Evolutionary conservation across 371 early-diverging fungal species (phyloP).

Genomic region (Vavraia culicis): DNA sequence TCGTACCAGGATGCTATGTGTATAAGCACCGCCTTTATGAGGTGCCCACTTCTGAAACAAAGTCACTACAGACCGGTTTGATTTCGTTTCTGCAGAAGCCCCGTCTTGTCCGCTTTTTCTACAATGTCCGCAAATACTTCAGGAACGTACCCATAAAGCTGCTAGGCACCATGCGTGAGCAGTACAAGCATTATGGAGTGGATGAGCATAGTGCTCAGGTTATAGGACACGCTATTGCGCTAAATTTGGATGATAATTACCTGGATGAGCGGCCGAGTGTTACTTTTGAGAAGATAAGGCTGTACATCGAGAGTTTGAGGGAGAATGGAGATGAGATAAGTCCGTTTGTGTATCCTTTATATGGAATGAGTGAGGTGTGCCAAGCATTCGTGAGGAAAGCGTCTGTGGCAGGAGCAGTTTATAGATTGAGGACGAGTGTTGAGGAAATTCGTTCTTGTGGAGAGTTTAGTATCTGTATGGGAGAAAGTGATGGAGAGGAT

Average conservation of each 20-base stretch:
- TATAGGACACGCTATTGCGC: constrained; percentile 89
- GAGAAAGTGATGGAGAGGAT: no score
- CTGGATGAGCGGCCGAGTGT: constrained; percentile 60
- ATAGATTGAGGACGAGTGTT: constrained; percentile 35
- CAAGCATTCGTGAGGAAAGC: constrained; percentile 85
- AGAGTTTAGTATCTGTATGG: no score
- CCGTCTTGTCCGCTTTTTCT: constrained; percentile 75
- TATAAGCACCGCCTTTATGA: constrained; percentile 66
- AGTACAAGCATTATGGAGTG: constrained; percentile 71
- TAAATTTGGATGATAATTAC: constrained; percentile 78
- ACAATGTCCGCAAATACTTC: constrained; percentile 51
- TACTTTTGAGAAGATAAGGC: constrained; percentile 67
- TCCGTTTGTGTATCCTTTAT: constrained; percentile 97
- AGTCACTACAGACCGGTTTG: constrained; percentile 62
- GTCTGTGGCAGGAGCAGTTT: constrained; percentile 33
- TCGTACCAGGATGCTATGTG: constrained; percentile 77
- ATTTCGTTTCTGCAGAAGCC: constrained; percentile 84
- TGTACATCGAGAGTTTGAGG: constrained; percentile 77
- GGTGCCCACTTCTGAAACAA: constrained; percentile 71
- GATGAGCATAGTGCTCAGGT: constrained; percentile 75
- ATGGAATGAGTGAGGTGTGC: constrained; percentile 91
- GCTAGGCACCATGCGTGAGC: constrained; percentile 53
- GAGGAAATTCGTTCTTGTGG: background rate
- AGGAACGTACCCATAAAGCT: background rate
- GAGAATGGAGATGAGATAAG: constrained; percentile 48